Conservation (phyloP, 352 stramenopile genomes). For the Phytophthora chlamydospora region DNA sequence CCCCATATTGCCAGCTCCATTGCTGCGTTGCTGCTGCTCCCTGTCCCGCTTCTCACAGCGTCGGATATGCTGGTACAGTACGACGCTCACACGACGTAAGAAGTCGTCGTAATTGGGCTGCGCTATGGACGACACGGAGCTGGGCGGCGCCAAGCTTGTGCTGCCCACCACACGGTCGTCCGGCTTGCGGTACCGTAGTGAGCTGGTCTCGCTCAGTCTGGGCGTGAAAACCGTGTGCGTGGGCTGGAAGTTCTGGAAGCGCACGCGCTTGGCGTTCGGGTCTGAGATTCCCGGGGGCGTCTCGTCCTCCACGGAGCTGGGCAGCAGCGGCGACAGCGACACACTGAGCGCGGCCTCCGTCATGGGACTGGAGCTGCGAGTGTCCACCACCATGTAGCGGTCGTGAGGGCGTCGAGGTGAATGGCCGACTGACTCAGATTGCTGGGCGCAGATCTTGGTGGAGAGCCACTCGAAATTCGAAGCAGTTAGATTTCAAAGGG, state of each 20-base stretch:
- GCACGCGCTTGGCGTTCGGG: slow-evolving; percentile 57
- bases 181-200: slow-evolving; percentile 81
- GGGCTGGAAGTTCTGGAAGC: slow-evolving; percentile 81
- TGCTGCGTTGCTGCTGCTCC: slow-evolving; percentile 55
- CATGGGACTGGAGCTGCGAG: slow-evolving; percentile 38
- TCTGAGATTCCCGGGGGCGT: slow-evolving; percentile 14
- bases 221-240: slow-evolving; percentile 89
- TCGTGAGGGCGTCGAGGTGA: slow-evolving; percentile 1
- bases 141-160: slow-evolving; percentile 69
- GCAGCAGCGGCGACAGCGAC: slow-evolving; percentile 77
- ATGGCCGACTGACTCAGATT: slow-evolving; percentile 23
- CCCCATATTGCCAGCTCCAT: neutral
- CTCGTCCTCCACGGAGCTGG: slow-evolving; percentile 80
- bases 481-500: too few species aligned
- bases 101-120: slow-evolving; percentile 93
- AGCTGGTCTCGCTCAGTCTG: slow-evolving; percentile 64
- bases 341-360: slow-evolving; percentile 67
- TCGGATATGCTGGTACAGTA: slow-evolving; percentile 90
- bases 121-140: slow-evolving; percentile 79
- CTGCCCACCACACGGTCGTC: slow-evolving; percentile 73
- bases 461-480: slow-evolving; percentile 26
- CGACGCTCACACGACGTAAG: slow-evolving; percentile 85
- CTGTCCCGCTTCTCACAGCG: slow-evolving; percentile 83
- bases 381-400: slow-evolving; percentile 52
- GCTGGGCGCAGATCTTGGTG: slow-evolving; percentile 17